phyloP scores from a whole-genome alignment of 768 basidiomycete genomes.

The Pilatotrama ljubarskyi region DNA sequence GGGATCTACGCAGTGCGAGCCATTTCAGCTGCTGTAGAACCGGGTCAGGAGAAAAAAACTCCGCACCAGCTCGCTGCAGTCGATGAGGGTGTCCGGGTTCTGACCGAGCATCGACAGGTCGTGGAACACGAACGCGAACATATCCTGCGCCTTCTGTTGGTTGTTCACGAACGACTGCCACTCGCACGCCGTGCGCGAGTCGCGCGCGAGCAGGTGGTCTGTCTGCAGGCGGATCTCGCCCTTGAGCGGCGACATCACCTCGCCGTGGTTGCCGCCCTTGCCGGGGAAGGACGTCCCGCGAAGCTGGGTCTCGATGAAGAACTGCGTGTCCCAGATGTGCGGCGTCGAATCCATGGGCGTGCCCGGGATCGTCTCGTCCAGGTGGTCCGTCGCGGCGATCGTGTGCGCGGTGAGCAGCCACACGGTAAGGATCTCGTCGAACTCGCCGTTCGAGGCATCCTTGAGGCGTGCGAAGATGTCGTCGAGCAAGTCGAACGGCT shows the following conservation, averaged over 20 bases:
- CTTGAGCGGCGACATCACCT: constrained; percentile 30
- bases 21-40: not conserved
- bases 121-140: constrained; percentile 15
- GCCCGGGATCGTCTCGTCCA: constrained; percentile 27
- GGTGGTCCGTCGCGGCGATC: constrained; percentile 26
- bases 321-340: constrained; percentile 28
- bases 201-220: constrained; percentile 33
- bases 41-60: not conserved
- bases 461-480: constrained; percentile 22
- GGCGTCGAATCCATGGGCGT: constrained; percentile 32
- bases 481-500: constrained; percentile 23
- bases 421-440: constrained; percentile 22
- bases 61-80: constrained; percentile 18
- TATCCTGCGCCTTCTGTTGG: constrained; percentile 16
- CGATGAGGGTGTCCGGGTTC: constrained; percentile 12
- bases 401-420: constrained; percentile 25
- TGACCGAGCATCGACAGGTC: constrained; percentile 14
- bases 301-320: constrained; percentile 32
- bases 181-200: constrained; percentile 34
- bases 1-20: constrained; percentile 1
- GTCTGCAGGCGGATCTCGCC: constrained; percentile 38
- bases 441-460: constrained; percentile 19
- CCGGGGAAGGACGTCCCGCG: constrained; percentile 29
- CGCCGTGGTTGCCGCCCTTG: constrained; percentile 28
- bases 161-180: constrained; percentile 33